Percentiles rank a stretch among this genome's conserved stretches.
Conservation (phyloP, 2,329 filamentous ascomycete species). For the Hypoxylon sp. region DNA sequence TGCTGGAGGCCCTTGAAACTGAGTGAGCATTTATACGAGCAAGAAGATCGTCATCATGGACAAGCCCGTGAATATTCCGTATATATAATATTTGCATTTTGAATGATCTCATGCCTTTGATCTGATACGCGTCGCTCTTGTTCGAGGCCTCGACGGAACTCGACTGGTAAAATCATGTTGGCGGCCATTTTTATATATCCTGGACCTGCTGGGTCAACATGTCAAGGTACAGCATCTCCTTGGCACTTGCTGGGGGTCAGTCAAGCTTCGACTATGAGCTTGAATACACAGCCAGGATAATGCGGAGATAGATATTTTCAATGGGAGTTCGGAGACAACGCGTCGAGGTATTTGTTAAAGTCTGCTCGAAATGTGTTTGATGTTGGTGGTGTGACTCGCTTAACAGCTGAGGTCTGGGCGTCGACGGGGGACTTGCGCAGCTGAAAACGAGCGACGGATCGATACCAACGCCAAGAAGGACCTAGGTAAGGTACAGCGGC, state of each 20-base stretch:
- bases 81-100: not conserved
- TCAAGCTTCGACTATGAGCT: too few species aligned
- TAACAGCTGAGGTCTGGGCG: not conserved
- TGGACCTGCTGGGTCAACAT: too few species aligned
- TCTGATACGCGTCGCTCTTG: not conserved
- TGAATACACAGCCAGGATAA: not conserved
- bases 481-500: too few species aligned
- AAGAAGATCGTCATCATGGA: not conserved
- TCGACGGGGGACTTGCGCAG: not conserved
- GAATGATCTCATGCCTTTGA: not conserved
- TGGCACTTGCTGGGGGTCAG: too few species aligned
- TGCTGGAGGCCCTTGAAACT: not conserved
- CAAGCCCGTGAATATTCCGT: not conserved
- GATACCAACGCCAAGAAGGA: slow-evolving; percentile 1
- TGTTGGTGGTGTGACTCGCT: not conserved
- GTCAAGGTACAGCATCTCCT: too few species aligned
- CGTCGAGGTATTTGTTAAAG: too few species aligned
- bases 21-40: not conserved
- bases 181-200: too few species aligned
- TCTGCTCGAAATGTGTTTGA: not conserved
- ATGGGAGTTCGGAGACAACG: not conserved
- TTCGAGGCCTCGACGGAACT: not conserved
- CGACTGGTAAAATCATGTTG: not conserved
- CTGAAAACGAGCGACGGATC: slow-evolving; percentile 12
- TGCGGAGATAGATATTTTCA: not conserved